These are phyloP conservation scores for Magnusiomyces tetraspermus DNA, from an alignment of 1,139 yeast genomes.

Conservation along the genomic window DNA sequence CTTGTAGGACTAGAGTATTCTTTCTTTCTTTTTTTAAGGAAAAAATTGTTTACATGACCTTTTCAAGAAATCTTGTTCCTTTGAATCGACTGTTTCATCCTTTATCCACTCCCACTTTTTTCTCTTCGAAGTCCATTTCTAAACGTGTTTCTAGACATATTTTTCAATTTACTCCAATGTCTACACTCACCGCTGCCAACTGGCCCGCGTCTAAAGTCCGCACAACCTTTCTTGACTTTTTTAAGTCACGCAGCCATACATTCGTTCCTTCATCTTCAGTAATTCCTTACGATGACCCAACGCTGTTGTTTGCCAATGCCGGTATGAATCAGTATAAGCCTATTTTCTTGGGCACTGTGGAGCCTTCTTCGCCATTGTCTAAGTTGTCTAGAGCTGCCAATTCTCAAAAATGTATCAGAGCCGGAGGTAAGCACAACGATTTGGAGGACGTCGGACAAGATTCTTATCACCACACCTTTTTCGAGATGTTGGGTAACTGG, in stretches of 20 bases:
- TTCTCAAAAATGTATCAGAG: constrained; percentile 97
- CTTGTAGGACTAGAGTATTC: too few species aligned
- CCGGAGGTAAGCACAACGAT: constrained; percentile 98
- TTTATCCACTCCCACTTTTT: not conserved
- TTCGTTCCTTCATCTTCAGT: constrained; percentile 91
- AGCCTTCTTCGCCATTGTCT: constrained; percentile 83
- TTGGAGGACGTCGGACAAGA: constrained; percentile 97
- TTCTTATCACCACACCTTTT: constrained; percentile 95
- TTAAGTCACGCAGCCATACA: constrained; percentile 57
- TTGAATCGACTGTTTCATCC: too few species aligned
- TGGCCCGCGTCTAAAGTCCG: constrained; percentile 45
- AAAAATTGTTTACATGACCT: too few species aligned
- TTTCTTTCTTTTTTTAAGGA: too few species aligned
- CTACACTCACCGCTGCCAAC: constrained; percentile 11
- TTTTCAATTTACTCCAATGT: not conserved
- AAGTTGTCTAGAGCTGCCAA: constrained; percentile 80
- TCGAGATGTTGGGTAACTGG: constrained; percentile 99
- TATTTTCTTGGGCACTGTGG: constrained; percentile 91
- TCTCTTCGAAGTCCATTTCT: not conserved
- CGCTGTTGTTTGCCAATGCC: constrained; percentile 89
- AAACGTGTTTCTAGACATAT: too few species aligned
- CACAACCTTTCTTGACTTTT: constrained; percentile 73
- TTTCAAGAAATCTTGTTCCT: too few species aligned
- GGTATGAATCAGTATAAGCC: constrained; percentile 99
- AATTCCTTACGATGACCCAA: constrained; percentile 96